Evolutionary conservation across 1,284 basidiomycete species (phyloP), one percentile per base, ranked within the genome.

Genomic region (Ustilago sp.): DNA sequence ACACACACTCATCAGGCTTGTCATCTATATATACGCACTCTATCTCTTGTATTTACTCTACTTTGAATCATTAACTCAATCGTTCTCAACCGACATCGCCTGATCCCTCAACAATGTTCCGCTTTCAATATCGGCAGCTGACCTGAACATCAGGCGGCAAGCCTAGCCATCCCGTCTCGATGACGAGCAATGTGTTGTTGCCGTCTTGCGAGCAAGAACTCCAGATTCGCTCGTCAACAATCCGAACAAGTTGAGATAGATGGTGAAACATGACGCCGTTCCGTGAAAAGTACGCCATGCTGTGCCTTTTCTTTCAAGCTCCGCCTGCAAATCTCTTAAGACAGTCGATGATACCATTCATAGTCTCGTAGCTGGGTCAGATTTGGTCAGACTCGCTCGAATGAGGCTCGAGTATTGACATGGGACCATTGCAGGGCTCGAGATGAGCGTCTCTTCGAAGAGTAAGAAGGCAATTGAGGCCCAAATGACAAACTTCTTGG

Each of bases 301-400:
- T 32, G 47, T 50, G 47, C 47, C 47, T 50, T 31, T 3, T 31
- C 47, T 31, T 50, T 50, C 47, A 15, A 50, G 47, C 47, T 50
- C 47, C 47, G 47, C 23, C 28, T 50, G 8, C 13, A 11, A 50
- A 28, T 3, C 47, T 13, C 15, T n/a, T 32, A 28, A 50, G 47
- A 50, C 47, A 50, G 12, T n/a, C 31, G 47, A 50, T 7, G 43
- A 45, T 31, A 4, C 9, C 31, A 23, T 28, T n/a, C 47, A n/a
- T 12, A 50, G 47, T 28, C 2, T 28, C 13, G 13, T 8, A 13
- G 6, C 47, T 11, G n/a, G 23, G 45, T 19, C n/a, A 11, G 39
- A 6, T 41, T 5, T 6, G 8, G 13, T 41, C 13, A 5, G 13
- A 41, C 39, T 11, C n/a, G 43, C 43, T 45, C n/a, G 5, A 7